A percentile compares a stretch with the other conserved stretches of the same genome.
Evolutionary conservation across 2,329 filamentous ascomycete species (phyloP).

Genomic region (Leptographium radiaticola): DNA sequence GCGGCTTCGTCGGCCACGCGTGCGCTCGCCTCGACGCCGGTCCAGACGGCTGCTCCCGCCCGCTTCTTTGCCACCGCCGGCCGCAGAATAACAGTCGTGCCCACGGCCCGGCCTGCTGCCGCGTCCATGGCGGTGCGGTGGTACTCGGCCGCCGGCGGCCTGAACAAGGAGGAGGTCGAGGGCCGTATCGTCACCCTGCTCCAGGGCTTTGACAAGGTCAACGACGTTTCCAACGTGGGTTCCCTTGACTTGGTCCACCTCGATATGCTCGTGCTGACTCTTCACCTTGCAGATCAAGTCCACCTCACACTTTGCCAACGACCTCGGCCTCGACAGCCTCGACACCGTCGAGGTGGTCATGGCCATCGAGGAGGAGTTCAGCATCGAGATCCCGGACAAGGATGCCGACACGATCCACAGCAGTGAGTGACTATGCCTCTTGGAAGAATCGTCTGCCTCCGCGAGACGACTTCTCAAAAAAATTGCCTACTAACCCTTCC

Average conservation of each 20-base stretch:
- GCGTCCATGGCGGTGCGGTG: constrained; percentile 52
- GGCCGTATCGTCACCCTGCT: constrained; percentile 85
- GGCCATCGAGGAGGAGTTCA: constrained; percentile 90
- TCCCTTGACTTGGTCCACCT: not conserved
- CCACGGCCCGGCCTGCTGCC: constrained; percentile 18
- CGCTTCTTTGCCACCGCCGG: constrained; percentile 11
- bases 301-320: constrained; percentile 85
- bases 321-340: constrained; percentile 91
- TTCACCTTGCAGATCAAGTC: constrained; percentile 54
- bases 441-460: not conserved
- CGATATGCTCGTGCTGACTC: too few relatives aligned
- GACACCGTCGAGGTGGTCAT: constrained; percentile 99
- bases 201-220: constrained; percentile 95
- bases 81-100: constrained; percentile 23
- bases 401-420: constrained; percentile 90
- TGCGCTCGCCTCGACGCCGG: not conserved
- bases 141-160: constrained; percentile 72
- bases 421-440: constrained; percentile 42
- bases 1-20: constrained; percentile 23
- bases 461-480: not conserved
- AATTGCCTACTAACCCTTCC: not conserved
- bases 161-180: constrained; percentile 59
- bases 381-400: constrained; percentile 98
- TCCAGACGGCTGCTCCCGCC: not conserved
- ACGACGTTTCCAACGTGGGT: constrained; percentile 50